A percentile compares a stretch with the other conserved stretches of the same genome.
phyloP scores from a whole-genome alignment of 1,284 basidiomycete species.

The Marasmius oreades region DNA sequence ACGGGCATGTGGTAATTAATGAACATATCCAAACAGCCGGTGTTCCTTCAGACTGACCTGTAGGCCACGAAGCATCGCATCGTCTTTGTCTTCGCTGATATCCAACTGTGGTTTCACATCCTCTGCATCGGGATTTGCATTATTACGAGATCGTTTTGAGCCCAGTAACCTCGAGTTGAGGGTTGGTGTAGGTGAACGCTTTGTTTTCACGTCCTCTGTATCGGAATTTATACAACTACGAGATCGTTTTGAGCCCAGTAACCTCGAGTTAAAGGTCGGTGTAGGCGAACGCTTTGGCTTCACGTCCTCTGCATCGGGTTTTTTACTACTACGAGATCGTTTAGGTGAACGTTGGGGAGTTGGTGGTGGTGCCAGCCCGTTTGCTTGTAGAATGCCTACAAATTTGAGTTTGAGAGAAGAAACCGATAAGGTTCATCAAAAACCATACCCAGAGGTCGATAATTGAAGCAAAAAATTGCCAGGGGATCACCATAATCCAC shows the following conservation, averaged over 20 bases:
- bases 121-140: not conserved
- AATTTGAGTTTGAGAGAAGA: not conserved
- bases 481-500: not conserved
- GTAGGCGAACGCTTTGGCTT: not conserved
- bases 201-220: not conserved
- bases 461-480: not conserved
- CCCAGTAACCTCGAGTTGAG: too few relatives aligned
- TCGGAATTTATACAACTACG: not conserved
- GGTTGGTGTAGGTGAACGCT: not conserved
- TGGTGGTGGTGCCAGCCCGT: not conserved
- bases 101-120: not conserved
- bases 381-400: not conserved
- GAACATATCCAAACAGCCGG: too few relatives aligned
- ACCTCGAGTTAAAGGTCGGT: not conserved
- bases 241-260: not conserved
- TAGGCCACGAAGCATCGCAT: not conserved
- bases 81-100: not conserved
- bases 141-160: not conserved
- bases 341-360: not conserved
- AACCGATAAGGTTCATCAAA: too few relatives aligned
- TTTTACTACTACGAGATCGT: not conserved
- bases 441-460: not conserved
- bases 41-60: not conserved
- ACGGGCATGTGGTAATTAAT: not conserved
- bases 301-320: not conserved